Base-by-base conservation (phyloP, 768 basidiomycete species). In the Suillus sp. region DNA sequence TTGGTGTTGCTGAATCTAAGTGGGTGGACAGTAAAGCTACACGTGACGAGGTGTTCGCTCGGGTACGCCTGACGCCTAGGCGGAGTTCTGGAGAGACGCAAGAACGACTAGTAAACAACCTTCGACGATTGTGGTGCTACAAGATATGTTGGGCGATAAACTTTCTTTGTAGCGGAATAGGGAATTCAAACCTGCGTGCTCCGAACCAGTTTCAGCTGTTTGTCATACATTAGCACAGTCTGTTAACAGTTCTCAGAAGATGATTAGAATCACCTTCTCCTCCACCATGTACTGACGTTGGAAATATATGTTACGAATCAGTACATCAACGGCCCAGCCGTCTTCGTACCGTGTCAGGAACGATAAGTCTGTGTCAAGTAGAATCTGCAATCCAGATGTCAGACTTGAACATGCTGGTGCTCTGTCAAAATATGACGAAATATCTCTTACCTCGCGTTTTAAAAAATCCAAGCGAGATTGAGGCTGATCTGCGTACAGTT, bases 1-100 rank as follows among this genome's bases (percentile, higher is more conserved):
- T 53, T 53, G 51, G 51, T 53, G 51, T 53, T 34, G 32, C 51
- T 32, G 51, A 53, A 32, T 53, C 51, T 34, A 53, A 53, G 32
- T 2, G 20, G 32, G 51, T 20, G 5, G 51, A n/a, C 30, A 53
- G 20, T 11, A 53, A 32, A n/a, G 32, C 20, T 53, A 53, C 2
- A 10, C 32, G 32, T 10, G 51, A 34, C 20, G 51, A 53, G 51
- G 51, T 2, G 32, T n/a, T n/a, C 30, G 51, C 10, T 20, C 5
- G 51, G 20, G 51, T 53, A n/a, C 30, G 30, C 30, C 51, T n/a
- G 30, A 2, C 11, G 20, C 20, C 1, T 7, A 11, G 18, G 32
- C 32, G 10, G 20, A 3, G 20, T 11, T 13, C 20, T n/a, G 32
- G 20, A 53, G 51, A n/a, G 32, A 34, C 51, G 51, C 20, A 5